These are phyloP conservation scores for Kwoniella bestiolae DNA, from an alignment of 768 basidiomycete genomes.

Conservation along the genomic window DNA sequence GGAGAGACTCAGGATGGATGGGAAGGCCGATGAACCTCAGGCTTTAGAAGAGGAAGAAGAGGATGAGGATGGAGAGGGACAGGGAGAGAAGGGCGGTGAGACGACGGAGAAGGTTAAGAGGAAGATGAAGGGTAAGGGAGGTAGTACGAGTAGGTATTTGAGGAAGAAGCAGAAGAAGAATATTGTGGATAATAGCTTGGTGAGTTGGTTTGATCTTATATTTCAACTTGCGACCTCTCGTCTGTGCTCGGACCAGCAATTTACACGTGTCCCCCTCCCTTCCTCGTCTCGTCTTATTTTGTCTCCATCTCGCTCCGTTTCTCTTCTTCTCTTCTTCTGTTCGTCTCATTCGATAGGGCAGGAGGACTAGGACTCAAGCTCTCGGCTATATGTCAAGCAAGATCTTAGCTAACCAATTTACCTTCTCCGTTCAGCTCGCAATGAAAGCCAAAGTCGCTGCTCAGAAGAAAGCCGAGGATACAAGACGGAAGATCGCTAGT, in stretches of 20 bases:
- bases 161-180: slow-evolving; percentile 88
- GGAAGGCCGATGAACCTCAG: slow-evolving; percentile 62
- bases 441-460: slow-evolving; percentile 46
- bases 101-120: slow-evolving; percentile 64
- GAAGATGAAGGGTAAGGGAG: slow-evolving; percentile 79
- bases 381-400: too few species aligned
- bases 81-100: slow-evolving; percentile 57
- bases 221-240: too few species aligned
- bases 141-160: slow-evolving; percentile 79
- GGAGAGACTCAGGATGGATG: slow-evolving; percentile 73
- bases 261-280: background rate
- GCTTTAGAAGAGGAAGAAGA: slow-evolving; percentile 67
- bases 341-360: too few species aligned
- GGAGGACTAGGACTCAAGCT: too few species aligned
- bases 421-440: too few species aligned
- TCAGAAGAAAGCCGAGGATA: slow-evolving; percentile 41
- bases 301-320: too few species aligned
- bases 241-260: too few species aligned
- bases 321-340: too few species aligned
- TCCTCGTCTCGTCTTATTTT: background rate
- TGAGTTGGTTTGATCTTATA: slow-evolving; percentile 47
- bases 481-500: slow-evolving; percentile 30
- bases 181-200: slow-evolving; percentile 76
- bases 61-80: slow-evolving; percentile 56
- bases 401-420: slow-evolving; percentile 2